Conservation (phyloP, 768 basidiomycete genomes). For the Psilocybe azurescens region DNA sequence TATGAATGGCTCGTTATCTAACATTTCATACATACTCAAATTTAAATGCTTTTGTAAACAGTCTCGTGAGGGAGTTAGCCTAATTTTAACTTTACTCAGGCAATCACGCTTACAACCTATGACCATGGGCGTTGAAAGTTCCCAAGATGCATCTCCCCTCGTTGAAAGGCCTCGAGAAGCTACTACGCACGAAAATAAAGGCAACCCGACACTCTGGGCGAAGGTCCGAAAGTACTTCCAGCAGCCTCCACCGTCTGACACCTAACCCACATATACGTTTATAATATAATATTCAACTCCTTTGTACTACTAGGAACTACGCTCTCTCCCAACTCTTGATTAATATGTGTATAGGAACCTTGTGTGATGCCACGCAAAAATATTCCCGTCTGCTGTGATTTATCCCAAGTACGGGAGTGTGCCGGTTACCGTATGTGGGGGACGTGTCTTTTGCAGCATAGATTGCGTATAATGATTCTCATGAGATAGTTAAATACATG, state of each 20-base stretch:
- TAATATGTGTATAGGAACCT: neutral
- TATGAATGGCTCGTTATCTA: slow-evolving; percentile 37
- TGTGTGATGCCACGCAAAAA: neutral
- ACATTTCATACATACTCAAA: neutral
- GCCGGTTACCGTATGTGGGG: neutral
- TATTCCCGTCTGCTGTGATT: neutral
- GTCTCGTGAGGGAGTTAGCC: slow-evolving; percentile 89
- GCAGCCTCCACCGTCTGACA: slow-evolving; percentile 27
- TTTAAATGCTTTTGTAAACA: slow-evolving; percentile 32
- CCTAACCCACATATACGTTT: slow-evolving; percentile 4
- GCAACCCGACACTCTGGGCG: slow-evolving; percentile 36
- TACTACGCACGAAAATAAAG: slow-evolving; percentile 16
- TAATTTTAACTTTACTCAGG: slow-evolving; percentile 79
- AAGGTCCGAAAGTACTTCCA: slow-evolving; percentile 49
- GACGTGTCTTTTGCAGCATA: neutral
- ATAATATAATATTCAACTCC: slow-evolving; percentile 2
- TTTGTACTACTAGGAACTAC: slow-evolving; percentile 17
- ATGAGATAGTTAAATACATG: neutral
- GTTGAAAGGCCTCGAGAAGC: slow-evolving; percentile 17
- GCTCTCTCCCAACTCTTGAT: slow-evolving; percentile 1
- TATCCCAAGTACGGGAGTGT: neutral
- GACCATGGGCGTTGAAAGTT: slow-evolving; percentile 45
- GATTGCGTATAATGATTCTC: neutral
- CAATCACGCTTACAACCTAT: slow-evolving; percentile 74
- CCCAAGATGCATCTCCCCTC: slow-evolving; percentile 21